phyloP scores from a whole-genome alignment of 306 rosid species.

The Cucumis cinereus region DNA sequence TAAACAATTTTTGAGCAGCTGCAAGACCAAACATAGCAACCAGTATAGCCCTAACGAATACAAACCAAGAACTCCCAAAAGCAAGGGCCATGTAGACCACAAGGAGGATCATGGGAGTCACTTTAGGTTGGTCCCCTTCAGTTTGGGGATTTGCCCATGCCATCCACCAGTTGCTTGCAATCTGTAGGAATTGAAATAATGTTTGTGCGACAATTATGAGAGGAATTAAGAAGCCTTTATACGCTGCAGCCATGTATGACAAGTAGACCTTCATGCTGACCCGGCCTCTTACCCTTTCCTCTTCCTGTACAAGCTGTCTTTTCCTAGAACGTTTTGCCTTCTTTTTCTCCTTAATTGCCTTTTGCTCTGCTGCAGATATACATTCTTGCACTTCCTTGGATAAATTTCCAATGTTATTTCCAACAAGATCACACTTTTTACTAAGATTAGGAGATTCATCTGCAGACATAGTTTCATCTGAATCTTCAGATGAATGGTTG shows the following conservation, averaged over 20 bases:
- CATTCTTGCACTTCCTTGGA: constrained; percentile 86
- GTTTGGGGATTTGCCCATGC: constrained; percentile 99
- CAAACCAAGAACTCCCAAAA: constrained; percentile 85
- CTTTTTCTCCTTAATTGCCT: constrained; percentile 79
- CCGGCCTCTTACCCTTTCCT: constrained; percentile 98
- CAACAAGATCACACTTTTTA: constrained; percentile 35
- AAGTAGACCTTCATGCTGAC: constrained; percentile 96
- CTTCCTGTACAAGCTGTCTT: constrained; percentile 97
- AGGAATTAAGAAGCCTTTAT: constrained; percentile 79
- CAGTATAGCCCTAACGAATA: constrained; percentile 70
- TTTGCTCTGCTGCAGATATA: constrained; percentile 52
- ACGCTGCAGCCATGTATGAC: constrained; percentile 98
- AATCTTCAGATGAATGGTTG: constrained; percentile 76
- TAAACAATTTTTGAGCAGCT: constrained; percentile 73
- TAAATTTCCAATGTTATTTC: constrained; percentile 46
- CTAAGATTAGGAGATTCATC: constrained; percentile 33
- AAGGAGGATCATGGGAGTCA: constrained; percentile 66
- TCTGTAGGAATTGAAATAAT: constrained; percentile 95
- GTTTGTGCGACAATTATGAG: constrained; percentile 77
- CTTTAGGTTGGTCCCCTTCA: constrained; percentile 79
- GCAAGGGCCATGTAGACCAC: constrained; percentile 91
- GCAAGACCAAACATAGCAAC: constrained; percentile 93
- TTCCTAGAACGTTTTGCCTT: constrained; percentile 72
- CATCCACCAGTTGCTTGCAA: constrained; percentile 99
- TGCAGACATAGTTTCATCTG: constrained; percentile 52